Base-by-base conservation (phyloP, 805 yeast genomes). In the Candida suzukii region DNA sequence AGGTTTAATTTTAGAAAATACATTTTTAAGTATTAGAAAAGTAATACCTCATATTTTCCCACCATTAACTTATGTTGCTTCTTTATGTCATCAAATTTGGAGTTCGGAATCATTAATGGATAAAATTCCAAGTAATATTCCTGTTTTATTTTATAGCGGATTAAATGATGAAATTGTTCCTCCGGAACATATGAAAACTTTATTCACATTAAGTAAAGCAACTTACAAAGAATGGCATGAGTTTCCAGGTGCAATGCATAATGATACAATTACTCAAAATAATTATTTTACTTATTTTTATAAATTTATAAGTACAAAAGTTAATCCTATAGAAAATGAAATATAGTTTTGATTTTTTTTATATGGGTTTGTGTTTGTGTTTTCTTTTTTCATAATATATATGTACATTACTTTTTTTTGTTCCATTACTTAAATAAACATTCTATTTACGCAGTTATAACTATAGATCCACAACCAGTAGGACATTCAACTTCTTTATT, bases 161-260 rank as follows among this genome's bases (percentile, higher is more conserved):
- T 61, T 72, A 13, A 66, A 70, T 28, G 99, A 91, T 64, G 99
- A 91, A 61, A 79, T 91, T 21, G 96, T 91, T 2, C 97, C 98
- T 3, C 95, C 96, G 0, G 47, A 50, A 1, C 97, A 91, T 55
- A 85, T 90, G 86, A 70, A 71, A 35, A 54, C 53, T 37, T 67
- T 88, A 20, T 82, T 60, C 54, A 73, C 69, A 26, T 49, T 78
- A 42, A 66, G 82, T 42, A 69, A 74, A 21, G 63, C 80, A 29
- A 53, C 58, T 1, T 56, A 61, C 14, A 88, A 88, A 58, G 58
- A 61, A 24, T 71, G 76, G 48, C 66, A 72, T 40, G 71, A 63
- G 41, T 87, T 75, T 47, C 74, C 73, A 21, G 67, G 73, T 31
- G 81, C 88, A 2, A 71, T 68, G 41, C 99, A 91, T 60, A 91